Percentiles rank a stretch among this genome's conserved stretches.
Evolutionary conservation across 257 asterid genomes (phyloP).

Genomic region (Ophiorrhiza pumila): DNA sequence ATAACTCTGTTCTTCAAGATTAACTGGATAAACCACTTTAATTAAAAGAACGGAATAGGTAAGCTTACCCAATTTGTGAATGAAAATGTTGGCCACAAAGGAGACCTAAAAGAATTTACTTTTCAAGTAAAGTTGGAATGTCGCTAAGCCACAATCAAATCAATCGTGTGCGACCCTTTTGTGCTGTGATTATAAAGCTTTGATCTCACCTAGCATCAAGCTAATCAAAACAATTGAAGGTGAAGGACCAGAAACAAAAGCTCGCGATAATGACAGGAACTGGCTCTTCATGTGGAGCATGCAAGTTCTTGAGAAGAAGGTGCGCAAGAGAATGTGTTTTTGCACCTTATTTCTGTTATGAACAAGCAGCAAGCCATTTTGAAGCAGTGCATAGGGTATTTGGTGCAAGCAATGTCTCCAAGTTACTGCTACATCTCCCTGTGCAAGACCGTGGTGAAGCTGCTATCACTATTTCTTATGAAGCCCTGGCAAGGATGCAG

Average conservation of each 20-base stretch:
- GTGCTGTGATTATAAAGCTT: constrained; percentile 34
- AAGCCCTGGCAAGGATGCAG: constrained; percentile 66
- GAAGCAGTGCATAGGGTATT: constrained; percentile 69
- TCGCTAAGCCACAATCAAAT: constrained; percentile 24
- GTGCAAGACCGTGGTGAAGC: constrained; percentile 46
- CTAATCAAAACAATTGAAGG: background rate
- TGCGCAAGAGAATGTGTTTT: constrained; percentile 60
- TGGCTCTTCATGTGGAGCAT: constrained; percentile 71
- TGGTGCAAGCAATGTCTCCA: constrained; percentile 77
- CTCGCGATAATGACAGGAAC: constrained; percentile 41
- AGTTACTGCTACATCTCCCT: constrained; percentile 50
- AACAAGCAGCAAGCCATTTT: constrained; percentile 52
- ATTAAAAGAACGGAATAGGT: constrained; percentile 34
- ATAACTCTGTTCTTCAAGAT: background rate
- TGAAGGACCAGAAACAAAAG: constrained; percentile 8
- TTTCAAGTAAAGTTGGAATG: constrained; percentile 39
- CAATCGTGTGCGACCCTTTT: constrained; percentile 23
- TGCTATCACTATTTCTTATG: constrained; percentile 54
- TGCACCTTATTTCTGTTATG: constrained; percentile 62
- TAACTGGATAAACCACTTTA: constrained; percentile 14
- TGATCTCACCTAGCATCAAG: constrained; percentile 9
- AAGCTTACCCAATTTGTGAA: constrained; percentile 53
- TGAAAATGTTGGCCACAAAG: constrained; percentile 61
- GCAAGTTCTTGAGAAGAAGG: constrained; percentile 69
- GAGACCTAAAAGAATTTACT: constrained; percentile 56